Base-by-base conservation (phyloP, 2,329 filamentous ascomycete species). In the Xylariaceae sp. region DNA sequence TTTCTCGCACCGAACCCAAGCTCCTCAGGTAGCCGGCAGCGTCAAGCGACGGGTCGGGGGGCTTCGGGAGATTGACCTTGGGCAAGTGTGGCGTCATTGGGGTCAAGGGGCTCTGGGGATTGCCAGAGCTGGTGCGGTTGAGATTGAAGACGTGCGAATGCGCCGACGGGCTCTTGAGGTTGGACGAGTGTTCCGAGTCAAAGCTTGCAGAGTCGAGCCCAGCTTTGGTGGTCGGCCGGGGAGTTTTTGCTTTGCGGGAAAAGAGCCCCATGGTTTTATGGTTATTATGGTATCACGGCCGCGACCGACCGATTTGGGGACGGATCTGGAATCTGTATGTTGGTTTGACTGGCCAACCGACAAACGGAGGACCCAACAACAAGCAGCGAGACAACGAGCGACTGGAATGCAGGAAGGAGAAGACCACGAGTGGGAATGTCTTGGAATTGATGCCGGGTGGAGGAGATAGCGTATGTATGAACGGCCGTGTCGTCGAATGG, bases 11-110 rank as follows among this genome's bases (percentile, higher is more conserved):
- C 28, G 94, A 85, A 64, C 90, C 85, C 65, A 97, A 83, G 73
- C 91, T 97, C 67, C 89, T 85, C 64, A 99, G 81, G 72, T 97
- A 97, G 55, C 86, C 92, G 19, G 88, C 90, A 17, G 93, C 92
- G 69, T 97, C 90, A 61, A 93, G 78, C 56, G 87, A 81, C 64
- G 93, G 92, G 72, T 97, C 92, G 28, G 93, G 92, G 14, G 91
- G 85, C 65, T 84, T 87, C 45, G 93, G 89, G 44, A 97, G 81
- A 58, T 90, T 83, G 64, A 95, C 79, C 70, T 91, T 89, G 61
- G 87, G 84, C 60, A 92, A 60, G 69, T 66, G 53, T 68, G 71
- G 76, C 34, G 78, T 76, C 67, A 81, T 79, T 42, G 79, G 77
- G 11, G 78, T 75, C 54, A 76, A 56, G n/a, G 79, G 76, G 2